Evolutionary conservation across 169 alveolate species (phyloP).

Genomic region (Plasmodium malariae): DNA sequence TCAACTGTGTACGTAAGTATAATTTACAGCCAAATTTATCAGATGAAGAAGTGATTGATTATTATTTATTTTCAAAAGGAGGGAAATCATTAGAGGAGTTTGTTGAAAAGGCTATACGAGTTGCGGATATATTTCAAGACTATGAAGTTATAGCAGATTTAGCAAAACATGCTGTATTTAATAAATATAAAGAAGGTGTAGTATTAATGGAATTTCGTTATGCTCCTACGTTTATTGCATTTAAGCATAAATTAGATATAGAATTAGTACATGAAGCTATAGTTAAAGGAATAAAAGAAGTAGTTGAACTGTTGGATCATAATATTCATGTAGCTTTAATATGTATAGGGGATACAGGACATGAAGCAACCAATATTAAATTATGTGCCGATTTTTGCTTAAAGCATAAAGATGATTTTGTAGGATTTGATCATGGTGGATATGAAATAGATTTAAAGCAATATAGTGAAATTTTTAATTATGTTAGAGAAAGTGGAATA

Average conservation of each 20-base stretch:
- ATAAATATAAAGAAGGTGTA: slow-evolving; percentile 79
- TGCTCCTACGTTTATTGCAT: slow-evolving; percentile 75
- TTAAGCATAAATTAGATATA: slow-evolving; percentile 34
- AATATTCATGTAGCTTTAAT: slow-evolving; percentile 37
- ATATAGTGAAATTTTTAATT: slow-evolving; percentile 50
- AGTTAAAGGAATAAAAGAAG: slow-evolving; percentile 75
- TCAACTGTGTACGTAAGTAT: slow-evolving; percentile 42
- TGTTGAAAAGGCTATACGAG: slow-evolving; percentile 26
- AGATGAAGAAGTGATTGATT: slow-evolving; percentile 64
- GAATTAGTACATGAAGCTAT: slow-evolving; percentile 67
- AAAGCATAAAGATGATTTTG: slow-evolving; percentile 65
- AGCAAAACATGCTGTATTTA: slow-evolving; percentile 69
- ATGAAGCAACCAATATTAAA: slow-evolving; percentile 60
- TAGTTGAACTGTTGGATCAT: slow-evolving; percentile 27
- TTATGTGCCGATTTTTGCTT: slow-evolving; percentile 73
- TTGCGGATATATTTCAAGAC: slow-evolving; percentile 46
- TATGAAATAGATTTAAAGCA: slow-evolving; percentile 67
- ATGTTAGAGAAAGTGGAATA: slow-evolving; percentile 72
- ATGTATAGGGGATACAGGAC: slow-evolving; percentile 75
- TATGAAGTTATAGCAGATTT: slow-evolving; percentile 53
- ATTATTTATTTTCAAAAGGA: slow-evolving; percentile 66
- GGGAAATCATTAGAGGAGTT: slow-evolving; percentile 58
- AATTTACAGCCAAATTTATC: slow-evolving; percentile 68
- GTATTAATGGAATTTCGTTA: slow-evolving; percentile 77
- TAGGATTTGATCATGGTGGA: slow-evolving; percentile 80